Conservation (phyloP, 768 basidiomycete species). For the Crucibulum laeve region DNA sequence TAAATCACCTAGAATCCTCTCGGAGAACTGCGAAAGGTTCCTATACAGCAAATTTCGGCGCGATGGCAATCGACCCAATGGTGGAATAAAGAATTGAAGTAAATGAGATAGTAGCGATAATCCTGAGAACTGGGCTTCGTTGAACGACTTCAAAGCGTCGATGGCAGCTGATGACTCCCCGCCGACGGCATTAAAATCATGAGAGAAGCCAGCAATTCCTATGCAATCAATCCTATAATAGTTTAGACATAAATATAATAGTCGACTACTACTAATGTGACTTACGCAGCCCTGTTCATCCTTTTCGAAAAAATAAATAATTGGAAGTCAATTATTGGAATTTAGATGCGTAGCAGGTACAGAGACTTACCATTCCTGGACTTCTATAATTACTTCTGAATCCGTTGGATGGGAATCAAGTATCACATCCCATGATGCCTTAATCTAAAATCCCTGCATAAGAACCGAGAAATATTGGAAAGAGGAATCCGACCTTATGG, state of each 20-base stretch:
- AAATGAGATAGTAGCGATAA: constrained; percentile 10
- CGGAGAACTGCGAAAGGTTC: constrained; percentile 18
- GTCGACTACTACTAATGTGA: background rate
- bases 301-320: constrained; percentile 9
- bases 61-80: constrained; percentile 21
- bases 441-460: constrained; percentile 18
- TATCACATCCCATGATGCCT: constrained; percentile 18
- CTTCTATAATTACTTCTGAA: constrained; percentile 36
- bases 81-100: constrained; percentile 20
- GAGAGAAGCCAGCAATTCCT: constrained; percentile 46
- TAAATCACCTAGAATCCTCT: constrained; percentile 22
- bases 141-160: constrained; percentile 24
- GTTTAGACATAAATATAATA: background rate
- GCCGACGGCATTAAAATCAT: constrained; percentile 41
- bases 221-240: constrained; percentile 38
- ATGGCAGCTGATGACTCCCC: constrained; percentile 30
- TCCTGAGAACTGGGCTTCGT: constrained; percentile 10
- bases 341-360: background rate
- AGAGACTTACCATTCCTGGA: constrained; percentile 35
- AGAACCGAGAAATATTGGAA: background rate
- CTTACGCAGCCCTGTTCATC: constrained; percentile 46
- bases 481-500: constrained; percentile 8
- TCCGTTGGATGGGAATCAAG: constrained; percentile 15
- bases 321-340: background rate
- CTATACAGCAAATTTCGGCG: constrained; percentile 14